A percentile compares a stretch with the other conserved stretches of the same genome.
These are phyloP conservation scores for Teratosphaeria gauchensis DNA, from an alignment of 2,329 filamentous ascomycete species.

Conservation along the genomic window DNA sequence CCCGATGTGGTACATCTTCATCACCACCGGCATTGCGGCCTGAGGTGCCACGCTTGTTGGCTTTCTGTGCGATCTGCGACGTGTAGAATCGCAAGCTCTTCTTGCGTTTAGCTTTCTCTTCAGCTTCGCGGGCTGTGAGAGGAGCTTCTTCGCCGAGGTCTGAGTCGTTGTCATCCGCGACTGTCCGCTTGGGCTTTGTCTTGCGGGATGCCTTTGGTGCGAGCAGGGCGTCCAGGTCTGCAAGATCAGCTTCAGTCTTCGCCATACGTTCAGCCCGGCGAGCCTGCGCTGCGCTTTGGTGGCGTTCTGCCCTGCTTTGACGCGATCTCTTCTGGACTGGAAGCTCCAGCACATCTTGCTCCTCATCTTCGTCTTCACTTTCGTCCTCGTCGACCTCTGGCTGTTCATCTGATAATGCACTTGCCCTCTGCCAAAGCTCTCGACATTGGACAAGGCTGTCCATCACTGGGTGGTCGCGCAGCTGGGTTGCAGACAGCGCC, in stretches of 20 bases:
- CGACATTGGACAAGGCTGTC: conserved; percentile 69
- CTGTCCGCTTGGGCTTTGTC: conserved; percentile 9
- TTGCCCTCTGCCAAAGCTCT: conserved; percentile 61
- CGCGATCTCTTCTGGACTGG: conserved; percentile 23
- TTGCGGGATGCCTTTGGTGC: conserved; percentile 23
- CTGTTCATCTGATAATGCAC: background rate
- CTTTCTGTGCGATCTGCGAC: conserved; percentile 90
- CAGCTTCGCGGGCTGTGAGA: conserved; percentile 67
- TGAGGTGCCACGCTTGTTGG: conserved; percentile 68
- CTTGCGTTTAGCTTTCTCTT: conserved; percentile 80
- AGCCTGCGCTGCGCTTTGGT: conserved; percentile 44
- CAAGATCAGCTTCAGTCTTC: conserved; percentile 60
- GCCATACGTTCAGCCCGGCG: conserved; percentile 44
- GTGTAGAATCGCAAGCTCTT: conserved; percentile 96
- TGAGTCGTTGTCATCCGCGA: conserved; percentile 50
- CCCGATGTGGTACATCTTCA: conserved; percentile 75
- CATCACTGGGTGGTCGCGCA: conserved; percentile 90
- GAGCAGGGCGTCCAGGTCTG: conserved; percentile 58
- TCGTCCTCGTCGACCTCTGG: background rate
- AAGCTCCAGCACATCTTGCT: background rate
- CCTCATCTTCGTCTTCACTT: background rate
- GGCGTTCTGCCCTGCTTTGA: conserved; percentile 40
- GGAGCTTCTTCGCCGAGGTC: conserved; percentile 88
- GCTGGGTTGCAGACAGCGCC: conserved; percentile 62
- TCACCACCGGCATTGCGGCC: conserved; percentile 70